phyloP scores from a whole-genome alignment of 371 early-diverging fungal genomes.

The Sporodiniella umbellata region DNA sequence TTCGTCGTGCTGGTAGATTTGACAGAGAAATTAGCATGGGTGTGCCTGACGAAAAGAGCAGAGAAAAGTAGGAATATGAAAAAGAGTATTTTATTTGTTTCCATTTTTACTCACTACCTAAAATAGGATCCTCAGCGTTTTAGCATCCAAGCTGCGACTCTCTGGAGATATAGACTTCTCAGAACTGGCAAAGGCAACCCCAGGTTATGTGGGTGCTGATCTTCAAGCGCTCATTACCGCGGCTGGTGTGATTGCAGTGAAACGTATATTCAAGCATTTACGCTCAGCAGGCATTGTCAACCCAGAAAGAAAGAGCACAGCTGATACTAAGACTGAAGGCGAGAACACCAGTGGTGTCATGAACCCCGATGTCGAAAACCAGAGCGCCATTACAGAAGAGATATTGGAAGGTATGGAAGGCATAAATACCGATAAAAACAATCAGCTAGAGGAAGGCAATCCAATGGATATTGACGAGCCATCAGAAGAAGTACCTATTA shows the following conservation, averaged over 20 bases:
- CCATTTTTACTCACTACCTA: no score
- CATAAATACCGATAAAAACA: background rate
- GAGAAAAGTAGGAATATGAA: conserved; percentile 67
- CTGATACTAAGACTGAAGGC: conserved; percentile 25
- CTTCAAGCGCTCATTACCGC: conserved; percentile 93
- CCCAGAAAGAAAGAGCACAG: conserved; percentile 2
- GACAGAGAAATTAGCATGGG: conserved; percentile 98
- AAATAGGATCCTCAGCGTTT: conserved; percentile 86
- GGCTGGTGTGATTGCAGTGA: conserved; percentile 96
- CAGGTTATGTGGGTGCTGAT: conserved; percentile 99
- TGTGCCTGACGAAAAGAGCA: conserved; percentile 94
- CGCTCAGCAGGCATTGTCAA: conserved; percentile 37
- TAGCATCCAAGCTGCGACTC: conserved; percentile 85
- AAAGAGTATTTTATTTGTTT: no score
- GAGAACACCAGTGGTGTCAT: conserved; percentile 40
- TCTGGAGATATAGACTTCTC: conserved; percentile 87
- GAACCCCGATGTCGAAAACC: no score
- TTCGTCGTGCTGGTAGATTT: conserved; percentile 98
- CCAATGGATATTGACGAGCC: conserved; percentile 44
- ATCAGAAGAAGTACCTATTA: conserved; percentile 19
- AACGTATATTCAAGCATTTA: conserved; percentile 86
- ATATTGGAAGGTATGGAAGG: background rate
- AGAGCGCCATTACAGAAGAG: background rate
- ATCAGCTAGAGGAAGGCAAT: conserved; percentile 6
- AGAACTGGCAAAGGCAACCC: conserved; percentile 90